Base-by-base conservation (phyloP, 768 basidiomycete genomes). In the Tricholoma furcatifolium region DNA sequence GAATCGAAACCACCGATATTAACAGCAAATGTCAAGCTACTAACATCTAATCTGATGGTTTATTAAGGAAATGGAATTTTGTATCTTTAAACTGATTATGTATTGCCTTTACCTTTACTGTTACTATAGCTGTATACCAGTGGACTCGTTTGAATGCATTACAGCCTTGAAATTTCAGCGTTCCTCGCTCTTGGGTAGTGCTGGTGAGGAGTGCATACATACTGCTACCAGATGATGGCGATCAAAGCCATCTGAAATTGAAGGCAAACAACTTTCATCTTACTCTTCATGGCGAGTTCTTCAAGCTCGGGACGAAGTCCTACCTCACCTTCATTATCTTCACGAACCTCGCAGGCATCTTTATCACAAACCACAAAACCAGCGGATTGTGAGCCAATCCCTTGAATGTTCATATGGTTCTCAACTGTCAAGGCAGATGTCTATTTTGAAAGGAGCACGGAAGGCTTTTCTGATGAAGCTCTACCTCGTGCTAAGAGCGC, bases 401-500 rank as follows among this genome's bases (percentile, higher is more conserved):
- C 36, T 8, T 6, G 7, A 21, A 20, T 31, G 15, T 15, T 15
- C 10, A 47, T 31, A 38, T 42, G 38, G 41, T 36, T 18, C 42
- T 50, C n/a, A 38, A 48, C 47, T 20, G 20, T 41, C 60, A 72
- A 73, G 11, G 64, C 72, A 70, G 93, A 95, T 74, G 93, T 97
- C 44, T 92, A 91, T 72, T 99, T 99, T 68, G 87, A 95, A 61
- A 81, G 96, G 56, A 87, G 80, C 40, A 80, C 87, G 2, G 67
- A 75, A 45, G 82, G 81, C 34, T 92, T 96, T 69, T 88, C 90
- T 6, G 87, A 91, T 49, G 84, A 88, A 55, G 86, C 91, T 14
- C 68, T 87, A 57, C 86, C 92, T 40, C 87, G 87, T 58, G 91
- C 92, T 12, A 95, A 93, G 68, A 83, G 82, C 36, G 95, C 95